Evolutionary conservation across 306 rosid species (phyloP).

Genomic region (Trifolium repens): DNA sequence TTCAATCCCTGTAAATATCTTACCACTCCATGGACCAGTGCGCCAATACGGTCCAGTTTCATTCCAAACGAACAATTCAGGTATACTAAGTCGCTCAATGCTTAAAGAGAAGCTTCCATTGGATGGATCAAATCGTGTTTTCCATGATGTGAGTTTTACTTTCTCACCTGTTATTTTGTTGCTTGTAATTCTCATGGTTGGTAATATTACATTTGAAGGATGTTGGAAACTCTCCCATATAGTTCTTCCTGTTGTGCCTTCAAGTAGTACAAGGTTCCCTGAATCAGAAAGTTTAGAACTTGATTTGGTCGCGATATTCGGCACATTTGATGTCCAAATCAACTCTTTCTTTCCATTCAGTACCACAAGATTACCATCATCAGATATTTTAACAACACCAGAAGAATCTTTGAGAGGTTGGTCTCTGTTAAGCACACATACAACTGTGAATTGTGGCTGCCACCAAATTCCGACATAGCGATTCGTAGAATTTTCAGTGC

Average conservation of each 20-base stretch:
- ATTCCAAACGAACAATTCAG: slow-evolving; percentile 42
- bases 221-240: slow-evolving; percentile 53
- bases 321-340: slow-evolving; percentile 38
- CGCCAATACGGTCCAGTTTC: slow-evolving; percentile 38
- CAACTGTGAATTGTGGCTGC: not conserved
- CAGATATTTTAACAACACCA: not conserved
- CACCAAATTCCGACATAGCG: too few species aligned
- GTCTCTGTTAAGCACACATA: slow-evolving; percentile 57
- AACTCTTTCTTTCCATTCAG: slow-evolving; percentile 19
- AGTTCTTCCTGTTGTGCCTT: not conserved
- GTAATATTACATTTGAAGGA: slow-evolving; percentile 36
- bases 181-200: not conserved
- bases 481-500: too few species aligned
- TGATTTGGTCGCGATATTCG: not conserved
- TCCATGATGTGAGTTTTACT: not conserved
- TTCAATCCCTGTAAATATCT: slow-evolving; percentile 33
- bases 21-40: slow-evolving; percentile 47
- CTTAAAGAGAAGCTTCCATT: slow-evolving; percentile 33
- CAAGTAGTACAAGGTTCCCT: slow-evolving; percentile 49
- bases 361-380: too few species aligned
- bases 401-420: slow-evolving; percentile 40
- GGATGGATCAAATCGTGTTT: slow-evolving; percentile 33
- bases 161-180: slow-evolving; percentile 7
- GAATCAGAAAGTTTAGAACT: slow-evolving; percentile 35
- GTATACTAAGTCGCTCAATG: slow-evolving; percentile 11